A percentile compares a stretch with the other conserved stretches of the same genome.
Evolutionary conservation across 305 asterid species (phyloP).

Genomic region (Ilex paraguariensis): DNA sequence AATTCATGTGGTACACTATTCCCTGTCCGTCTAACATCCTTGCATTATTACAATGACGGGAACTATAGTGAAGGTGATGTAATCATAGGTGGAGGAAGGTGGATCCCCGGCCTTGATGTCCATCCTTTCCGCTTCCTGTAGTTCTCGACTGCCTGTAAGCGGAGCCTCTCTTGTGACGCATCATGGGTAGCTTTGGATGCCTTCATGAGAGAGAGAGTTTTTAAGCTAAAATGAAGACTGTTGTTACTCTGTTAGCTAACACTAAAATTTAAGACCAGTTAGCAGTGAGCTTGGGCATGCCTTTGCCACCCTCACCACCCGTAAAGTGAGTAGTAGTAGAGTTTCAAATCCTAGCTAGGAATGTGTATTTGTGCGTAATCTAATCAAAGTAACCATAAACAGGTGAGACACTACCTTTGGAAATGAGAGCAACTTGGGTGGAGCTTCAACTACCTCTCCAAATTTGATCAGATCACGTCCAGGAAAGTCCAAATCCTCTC

Average conservation of each 20-base stretch:
- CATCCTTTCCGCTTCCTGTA: slow-evolving; percentile 84
- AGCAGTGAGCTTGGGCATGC: too few species aligned
- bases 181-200: slow-evolving; percentile 41
- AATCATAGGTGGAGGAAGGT: slow-evolving; percentile 45
- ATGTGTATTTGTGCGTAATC: too few species aligned
- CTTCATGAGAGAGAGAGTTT: slow-evolving; percentile 28
- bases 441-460: slow-evolving; percentile 89
- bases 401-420: slow-evolving; percentile 56
- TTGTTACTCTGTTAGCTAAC: too few species aligned
- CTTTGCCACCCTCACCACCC: too few species aligned
- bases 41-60: background rate
- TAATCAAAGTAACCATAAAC: background rate
- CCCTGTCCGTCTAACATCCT: too few species aligned
- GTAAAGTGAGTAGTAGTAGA: too few species aligned
- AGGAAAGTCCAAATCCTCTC: slow-evolving; percentile 48
- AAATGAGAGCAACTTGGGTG: slow-evolving; percentile 66
- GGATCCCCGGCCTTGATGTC: slow-evolving; percentile 80
- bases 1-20: too few species aligned
- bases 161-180: slow-evolving; percentile 90
- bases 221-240: too few species aligned
- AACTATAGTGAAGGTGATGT: slow-evolving; percentile 23
- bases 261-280: too few species aligned
- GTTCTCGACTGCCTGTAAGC: slow-evolving; percentile 76
- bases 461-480: slow-evolving; percentile 65
- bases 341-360: too few species aligned